These are phyloP conservation scores for Candida corydali DNA, from an alignment of 805 yeast species.

Conservation along the genomic window DNA sequence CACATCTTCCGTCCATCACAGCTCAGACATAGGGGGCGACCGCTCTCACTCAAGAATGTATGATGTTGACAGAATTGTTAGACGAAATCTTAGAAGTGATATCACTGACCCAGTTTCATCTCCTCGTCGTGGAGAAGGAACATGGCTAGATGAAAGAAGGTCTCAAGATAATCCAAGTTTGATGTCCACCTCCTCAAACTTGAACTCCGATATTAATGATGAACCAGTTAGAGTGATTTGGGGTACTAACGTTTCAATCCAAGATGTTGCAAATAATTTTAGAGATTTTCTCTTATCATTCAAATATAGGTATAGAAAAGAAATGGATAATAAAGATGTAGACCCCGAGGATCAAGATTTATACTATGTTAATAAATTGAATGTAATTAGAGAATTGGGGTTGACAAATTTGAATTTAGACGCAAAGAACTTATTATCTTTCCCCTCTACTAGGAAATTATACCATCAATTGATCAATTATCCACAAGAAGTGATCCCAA, in stretches of 20 bases:
- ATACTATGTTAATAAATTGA: constrained; percentile 69
- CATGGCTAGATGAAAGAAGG: constrained; percentile 34
- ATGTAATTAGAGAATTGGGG: constrained; percentile 73
- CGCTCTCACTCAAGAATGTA: constrained; percentile 41
- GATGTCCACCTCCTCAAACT: constrained; percentile 22
- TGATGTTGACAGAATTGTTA: constrained; percentile 39
- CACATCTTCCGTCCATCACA: constrained; percentile 38
- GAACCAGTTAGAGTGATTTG: constrained; percentile 91
- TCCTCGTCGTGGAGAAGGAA: constrained; percentile 40
- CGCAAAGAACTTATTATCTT: constrained; percentile 72
- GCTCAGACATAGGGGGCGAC: constrained; percentile 37
- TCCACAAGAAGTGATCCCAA: constrained; percentile 95
- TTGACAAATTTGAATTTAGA: constrained; percentile 82
- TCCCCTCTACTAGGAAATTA: constrained; percentile 63
- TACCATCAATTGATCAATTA: constrained; percentile 85
- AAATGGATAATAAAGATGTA: constrained; percentile 35
- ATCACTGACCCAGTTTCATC: constrained; percentile 63
- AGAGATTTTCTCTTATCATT: constrained; percentile 81
- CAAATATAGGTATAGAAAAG: constrained; percentile 68
- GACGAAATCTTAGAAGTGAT: constrained; percentile 71
- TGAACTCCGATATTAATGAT: constrained; percentile 27
- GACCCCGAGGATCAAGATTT: constrained; percentile 62
- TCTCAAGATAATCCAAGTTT: constrained; percentile 19
- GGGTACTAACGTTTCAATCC: constrained; percentile 97
- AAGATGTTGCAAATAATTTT: constrained; percentile 77